Evolutionary conservation across 2,329 filamentous ascomycete genomes (phyloP), one percentile per base, ranked within the genome.

Genomic region (Claviceps sp.): DNA sequence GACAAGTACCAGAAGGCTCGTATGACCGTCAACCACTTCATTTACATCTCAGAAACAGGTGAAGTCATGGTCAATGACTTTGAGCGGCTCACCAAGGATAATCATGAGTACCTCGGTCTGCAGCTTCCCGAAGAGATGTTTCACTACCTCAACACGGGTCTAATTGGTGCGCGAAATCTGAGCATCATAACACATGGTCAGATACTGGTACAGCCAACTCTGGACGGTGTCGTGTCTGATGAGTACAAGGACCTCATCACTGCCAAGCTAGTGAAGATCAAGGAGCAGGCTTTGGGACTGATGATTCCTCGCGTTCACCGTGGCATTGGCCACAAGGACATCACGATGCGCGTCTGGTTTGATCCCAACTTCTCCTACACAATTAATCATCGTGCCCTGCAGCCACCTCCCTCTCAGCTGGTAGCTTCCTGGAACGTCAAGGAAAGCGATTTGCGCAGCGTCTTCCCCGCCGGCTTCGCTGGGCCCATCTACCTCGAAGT

Each of bases 91-190:
- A 90, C 93, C 2, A 78, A 78, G 45, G 90, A 97, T 63, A 83
- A 93, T 57, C 87, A 94, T 63, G 84, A 91, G 61, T 90, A 96
- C 63, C 80, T 96, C 55, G 89, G 89, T n/a, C 80, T 94, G 53
- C 85, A 90, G 54, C 74, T 98, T 5, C 89, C 93, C 0, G 82
- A 89, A 42, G 93, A 98, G 67, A 74, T 97, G 17, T 90, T 91
- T 64, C 86, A 88, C 66, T 97, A 97, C 65, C 75, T 96, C 48
- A 89, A 88, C 53, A 83, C 79, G 49, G 93, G 88, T 37, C 71
- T 96, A 44, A 80, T 97, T 57, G 82, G 87, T 29, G 76, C 88
- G 23, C 81, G 87, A 47, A 75, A 95, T 39, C 77, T 95, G 13
- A 87, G 85, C 64, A 91, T 83, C 77, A 80, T 95, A 59, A 85